Evolutionary conservation across 192 early-diverging fungal genomes (phyloP).

Genomic region (Coemansia sp.): DNA sequence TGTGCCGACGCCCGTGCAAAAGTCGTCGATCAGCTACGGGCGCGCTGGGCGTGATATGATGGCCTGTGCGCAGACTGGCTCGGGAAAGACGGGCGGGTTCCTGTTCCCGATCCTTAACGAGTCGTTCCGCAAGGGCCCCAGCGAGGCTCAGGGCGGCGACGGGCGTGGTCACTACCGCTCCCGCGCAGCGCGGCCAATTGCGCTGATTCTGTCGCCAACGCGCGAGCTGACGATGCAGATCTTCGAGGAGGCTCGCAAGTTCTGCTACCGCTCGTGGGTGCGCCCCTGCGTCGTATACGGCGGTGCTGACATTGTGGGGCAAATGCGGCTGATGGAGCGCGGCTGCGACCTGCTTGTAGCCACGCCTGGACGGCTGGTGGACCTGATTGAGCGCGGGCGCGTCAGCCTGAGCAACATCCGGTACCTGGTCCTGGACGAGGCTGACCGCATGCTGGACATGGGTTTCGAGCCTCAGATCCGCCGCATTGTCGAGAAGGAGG

Average conservation of each 20-base stretch:
- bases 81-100: conserved; percentile 96
- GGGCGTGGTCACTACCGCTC: conserved; percentile 60
- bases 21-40: conserved; percentile 88
- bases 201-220: conserved; percentile 76
- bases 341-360: conserved; percentile 95
- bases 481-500: conserved; percentile 79
- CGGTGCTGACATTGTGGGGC: conserved; percentile 89
- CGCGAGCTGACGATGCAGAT: conserved; percentile 80
- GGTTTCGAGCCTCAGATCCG: conserved; percentile 96
- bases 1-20: conserved; percentile 95
- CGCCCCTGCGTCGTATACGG: conserved; percentile 94
- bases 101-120: conserved; percentile 95
- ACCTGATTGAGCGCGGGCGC: conserved; percentile 83
- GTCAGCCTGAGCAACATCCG: conserved; percentile 75
- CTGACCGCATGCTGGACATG: conserved; percentile 98
- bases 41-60: conserved; percentile 88
- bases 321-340: conserved; percentile 86
- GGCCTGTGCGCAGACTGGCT: conserved; percentile 99
- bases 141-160: conserved; percentile 54
- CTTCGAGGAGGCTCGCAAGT: conserved; percentile 71
- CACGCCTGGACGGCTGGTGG: conserved; percentile 91
- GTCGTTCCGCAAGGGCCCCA: conserved; percentile 84
- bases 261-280: conserved; percentile 90
- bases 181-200: conserved; percentile 65
- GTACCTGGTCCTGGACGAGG: conserved; percentile 81